Evolutionary conservation across 805 yeast species (phyloP), one percentile per base, ranked within the genome.

Genomic region (Wickerhamomyces bovis): DNA sequence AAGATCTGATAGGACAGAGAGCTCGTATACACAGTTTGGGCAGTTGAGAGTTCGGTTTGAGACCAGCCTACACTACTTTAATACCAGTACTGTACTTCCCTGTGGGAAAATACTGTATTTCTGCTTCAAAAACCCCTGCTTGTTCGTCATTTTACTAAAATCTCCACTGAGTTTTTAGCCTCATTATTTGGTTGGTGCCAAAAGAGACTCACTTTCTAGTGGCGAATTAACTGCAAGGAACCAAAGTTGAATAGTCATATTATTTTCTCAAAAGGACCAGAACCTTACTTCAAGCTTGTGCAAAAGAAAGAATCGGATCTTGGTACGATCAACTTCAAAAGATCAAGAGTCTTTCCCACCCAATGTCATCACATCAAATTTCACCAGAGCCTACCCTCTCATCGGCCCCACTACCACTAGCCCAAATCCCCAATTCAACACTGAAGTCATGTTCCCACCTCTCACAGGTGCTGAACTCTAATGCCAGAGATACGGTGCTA

Each of bases 401-500:
- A 36, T 19, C 23, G 3, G 11, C 20, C 11, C 19, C 39, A 19
- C 11, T 19, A 3, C n/a, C 25, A 20, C 41, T 48, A 10, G 38
- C 43, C n/a, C 39, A 42, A 25, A 39, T 30, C 15, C 42, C 38
- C 9, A 42, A 33, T 33, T 7, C 41, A 10, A 43, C 60, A 0
- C 21, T 56, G 13, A 42, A 47, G 8, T 55, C 62, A 6, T 60
- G 64, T 43, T 51, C 63, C 2, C 64, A 60, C 43, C 35, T 61
- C 1, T 38, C 58, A 6, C 65, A 60, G 36, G 63, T 60, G 6
- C 46, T 61, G 13, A 46, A 49, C 26, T 53, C 65, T 3, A 49
- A 48, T 21, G 61, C 65, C n/a, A 52, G 42, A 35, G 57, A 54
- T 8, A 61, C 63, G 2, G 63, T 54, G 1, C 44, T 61, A 2